Base-by-base conservation (phyloP, 2,329 filamentous ascomycete species). In the Ophiostoma australiae region DNA sequence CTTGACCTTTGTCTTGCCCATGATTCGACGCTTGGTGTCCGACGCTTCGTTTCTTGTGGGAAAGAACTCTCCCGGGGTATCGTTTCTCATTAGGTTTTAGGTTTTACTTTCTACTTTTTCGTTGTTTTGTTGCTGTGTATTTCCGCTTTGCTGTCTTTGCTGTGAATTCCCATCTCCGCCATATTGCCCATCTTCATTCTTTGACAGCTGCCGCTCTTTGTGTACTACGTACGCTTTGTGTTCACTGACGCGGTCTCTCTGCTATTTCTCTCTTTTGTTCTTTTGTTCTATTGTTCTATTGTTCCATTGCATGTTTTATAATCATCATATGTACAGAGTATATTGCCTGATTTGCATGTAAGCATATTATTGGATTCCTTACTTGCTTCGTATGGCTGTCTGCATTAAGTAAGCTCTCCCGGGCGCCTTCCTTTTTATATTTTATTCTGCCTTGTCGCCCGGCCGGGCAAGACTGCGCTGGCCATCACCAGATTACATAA, bases 111-210 rank as follows among this genome's bases (percentile, higher is more conserved):
- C n/a, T 61, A n/a, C 13, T 61, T 33, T 33, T 33, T 13, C 15
- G 20, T 27, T 20, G 20, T 10, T 1, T 63, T 13, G 23, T 8
- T 33, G 58, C 52, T 58, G n/a, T 33, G 58, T 63, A 63, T 63
- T 63, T 63, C 58, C 58, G 27, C 58, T 63, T 63, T 31, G 58
- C 27, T 27, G 58, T 63, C 27, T 63, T 27, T 63, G 23, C 58
- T 63, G 27, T 33, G 23, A 58, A 27, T 23, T 6, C 11, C 23
- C 7, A 58, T 63, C 27, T 63, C 58, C 27, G 58, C 58, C 58
- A 63, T 63, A 63, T 63, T 63, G 58, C 58, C 55, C 58, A 7
- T 31, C 27, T 63, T 63, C 27, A 63, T 33, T 63, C 58, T 63
- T 63, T 63, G 58, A 63, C 58, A 63, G 58, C 58, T 63, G 52